Evolutionary conservation across 2,329 filamentous ascomycete genomes (phyloP).

Genomic region (Ophiostoma sp.): DNA sequence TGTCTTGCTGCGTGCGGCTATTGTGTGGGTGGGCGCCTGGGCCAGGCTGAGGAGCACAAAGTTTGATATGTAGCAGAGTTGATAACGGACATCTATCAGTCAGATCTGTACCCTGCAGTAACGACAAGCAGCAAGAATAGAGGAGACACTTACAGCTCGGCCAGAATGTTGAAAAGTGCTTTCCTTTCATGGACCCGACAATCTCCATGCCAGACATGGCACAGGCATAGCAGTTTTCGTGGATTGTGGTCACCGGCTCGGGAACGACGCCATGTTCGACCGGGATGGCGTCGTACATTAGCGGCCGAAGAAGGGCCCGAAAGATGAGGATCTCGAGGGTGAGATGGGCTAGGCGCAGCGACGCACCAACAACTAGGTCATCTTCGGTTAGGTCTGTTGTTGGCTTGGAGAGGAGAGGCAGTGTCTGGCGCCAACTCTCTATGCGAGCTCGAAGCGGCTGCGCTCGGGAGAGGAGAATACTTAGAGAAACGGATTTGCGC

Average conservation of each 20-base stretch:
- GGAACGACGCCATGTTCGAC: constrained; percentile 18
- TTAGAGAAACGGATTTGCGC: constrained; percentile 19
- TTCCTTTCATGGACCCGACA: constrained; percentile 27
- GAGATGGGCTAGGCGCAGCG: constrained; percentile 29
- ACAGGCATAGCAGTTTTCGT: constrained; percentile 30
- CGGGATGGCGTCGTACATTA: constrained; percentile 21
- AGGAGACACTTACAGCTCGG: constrained; percentile 25
- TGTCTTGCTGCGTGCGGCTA: constrained; percentile 25
- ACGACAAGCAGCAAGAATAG: not conserved
- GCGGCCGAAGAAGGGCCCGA: constrained; percentile 30
- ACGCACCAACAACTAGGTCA: constrained; percentile 29
- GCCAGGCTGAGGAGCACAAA: constrained; percentile 30
- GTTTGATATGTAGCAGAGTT: constrained; percentile 30
- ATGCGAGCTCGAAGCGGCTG: constrained; percentile 30
- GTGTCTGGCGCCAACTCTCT: constrained; percentile 30
- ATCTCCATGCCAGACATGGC: constrained; percentile 29
- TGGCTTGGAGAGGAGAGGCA: constrained; percentile 29
- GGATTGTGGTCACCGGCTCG: constrained; percentile 30
- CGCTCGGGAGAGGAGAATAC: constrained; percentile 27
- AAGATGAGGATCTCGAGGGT: constrained; percentile 31
- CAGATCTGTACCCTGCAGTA: not conserved
- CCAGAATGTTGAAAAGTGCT: constrained; percentile 31
- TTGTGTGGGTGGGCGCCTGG: constrained; percentile 28
- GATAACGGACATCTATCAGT: constrained; percentile 28
- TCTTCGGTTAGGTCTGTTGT: constrained; percentile 27